Base-by-base conservation (phyloP, 2,329 filamentous ascomycete species). In the Ciborinia camelliae region DNA sequence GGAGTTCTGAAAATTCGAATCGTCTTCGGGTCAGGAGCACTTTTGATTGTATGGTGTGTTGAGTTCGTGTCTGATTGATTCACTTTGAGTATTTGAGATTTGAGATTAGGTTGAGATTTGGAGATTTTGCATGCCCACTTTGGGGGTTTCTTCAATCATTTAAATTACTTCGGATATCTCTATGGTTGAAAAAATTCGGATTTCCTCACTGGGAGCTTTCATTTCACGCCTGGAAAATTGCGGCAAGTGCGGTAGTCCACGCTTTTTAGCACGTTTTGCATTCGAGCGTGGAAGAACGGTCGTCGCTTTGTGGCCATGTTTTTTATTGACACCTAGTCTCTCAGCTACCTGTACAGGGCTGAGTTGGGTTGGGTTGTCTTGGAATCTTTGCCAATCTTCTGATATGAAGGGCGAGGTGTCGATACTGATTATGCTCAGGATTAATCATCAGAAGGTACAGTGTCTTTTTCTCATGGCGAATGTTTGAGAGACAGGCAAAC, bases 281-380 rank as follows among this genome's bases (percentile, higher is more conserved):
- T 10, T 12, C 15, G 7, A 6, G 23, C 51, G 20, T 28, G 32
- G 52, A 39, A 15, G 23, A 32, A 30, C n/a, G n/a, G 48, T 52
- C 28, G 14, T 52, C 12, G 28, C 4, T 52, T 32, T 52, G 50
- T 35, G 50, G 50, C 12, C 50, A 52, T 52, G 50, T 12, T 41
- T 39, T 41, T 28, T 15, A 43, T n/a, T 43, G 28, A 9, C 23
- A 41, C 30, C n/a, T n/a, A n/a, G n/a, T 55, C 30, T 41, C 15
- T 41, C 52, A 41, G 37, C 23, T 43, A 18, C 39, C n/a, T n/a
- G n/a, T n/a, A 32, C 52, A 28, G 37, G 52, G 52, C 52, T 55
- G 52, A n/a, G 23, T n/a, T 53, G 37, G 52, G 52, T 37, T 55
- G 52, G 35, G 23, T n/a, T 53, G 52, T 55, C 52, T 55, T 55